These are phyloP conservation scores for Vitis hybrid DNA, from an alignment of 177 flowering plant genomes.

Conservation along the genomic window DNA sequence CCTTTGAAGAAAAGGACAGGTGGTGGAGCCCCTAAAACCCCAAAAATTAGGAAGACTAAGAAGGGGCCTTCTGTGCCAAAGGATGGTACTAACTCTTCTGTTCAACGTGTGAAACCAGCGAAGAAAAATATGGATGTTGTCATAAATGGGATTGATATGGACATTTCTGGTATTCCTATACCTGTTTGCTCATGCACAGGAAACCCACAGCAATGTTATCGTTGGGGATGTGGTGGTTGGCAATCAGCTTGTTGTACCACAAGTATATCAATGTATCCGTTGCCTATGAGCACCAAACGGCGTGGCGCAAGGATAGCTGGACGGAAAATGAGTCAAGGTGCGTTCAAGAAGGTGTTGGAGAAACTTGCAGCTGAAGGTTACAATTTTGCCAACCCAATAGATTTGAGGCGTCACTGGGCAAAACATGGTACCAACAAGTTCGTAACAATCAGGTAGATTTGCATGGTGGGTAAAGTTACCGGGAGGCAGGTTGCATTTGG, in stretches of 20 bases:
- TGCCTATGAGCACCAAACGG: conserved; percentile 82
- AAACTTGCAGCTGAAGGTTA: conserved; percentile 71
- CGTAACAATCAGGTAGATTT: conserved; percentile 82
- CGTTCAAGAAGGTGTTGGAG: conserved; percentile 87
- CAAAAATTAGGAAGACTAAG: conserved; percentile 51
- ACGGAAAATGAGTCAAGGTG: conserved; percentile 89
- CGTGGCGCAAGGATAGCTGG: conserved; percentile 89
- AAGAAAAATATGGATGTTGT: conserved; percentile 58
- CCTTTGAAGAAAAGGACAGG: conserved; percentile 47
- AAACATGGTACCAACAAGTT: conserved; percentile 93
- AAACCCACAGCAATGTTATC: conserved; percentile 72
- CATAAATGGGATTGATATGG: conserved; percentile 67
- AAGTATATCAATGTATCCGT: conserved; percentile 67
- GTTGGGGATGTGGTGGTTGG: conserved; percentile 97
- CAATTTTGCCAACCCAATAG: conserved; percentile 73
- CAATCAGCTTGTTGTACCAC: conserved; percentile 92
- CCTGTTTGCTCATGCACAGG: conserved; percentile 90
- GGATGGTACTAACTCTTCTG: conserved; percentile 38
- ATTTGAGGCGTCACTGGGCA: conserved; percentile 83
- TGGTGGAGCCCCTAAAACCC: conserved; percentile 32
- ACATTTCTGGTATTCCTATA: conserved; percentile 69
- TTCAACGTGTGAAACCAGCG: conserved; percentile 39
- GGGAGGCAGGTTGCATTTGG: conserved; percentile 36
- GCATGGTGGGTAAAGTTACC: conserved; percentile 20
- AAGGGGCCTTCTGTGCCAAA: conserved; percentile 38